Evolutionary conservation across 371 early-diverging fungal species (phyloP).

Genomic region (Coemansia sp.): DNA sequence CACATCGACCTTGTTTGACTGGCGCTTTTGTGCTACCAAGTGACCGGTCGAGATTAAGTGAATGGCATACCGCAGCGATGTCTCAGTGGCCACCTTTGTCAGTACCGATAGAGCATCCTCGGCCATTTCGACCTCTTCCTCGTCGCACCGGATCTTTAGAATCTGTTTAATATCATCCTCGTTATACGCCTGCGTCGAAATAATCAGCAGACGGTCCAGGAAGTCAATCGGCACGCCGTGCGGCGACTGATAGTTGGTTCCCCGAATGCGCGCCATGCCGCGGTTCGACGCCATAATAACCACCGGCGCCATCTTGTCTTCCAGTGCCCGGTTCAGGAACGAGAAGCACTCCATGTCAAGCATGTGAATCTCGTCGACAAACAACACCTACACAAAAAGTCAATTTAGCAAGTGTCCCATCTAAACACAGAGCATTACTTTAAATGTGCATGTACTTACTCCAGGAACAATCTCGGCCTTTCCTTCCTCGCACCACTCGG

Average conservation of each 20-base stretch:
- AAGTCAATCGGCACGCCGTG: constrained; percentile 98
- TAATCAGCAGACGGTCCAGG: constrained; percentile 91
- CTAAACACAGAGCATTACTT: not conserved
- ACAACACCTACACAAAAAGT: constrained; percentile 67
- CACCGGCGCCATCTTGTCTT: constrained; percentile 93
- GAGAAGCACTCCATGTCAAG: constrained; percentile 99
- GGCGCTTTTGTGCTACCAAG: constrained; percentile 86
- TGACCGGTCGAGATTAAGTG: constrained; percentile 94
- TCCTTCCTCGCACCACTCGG: constrained; percentile 99
- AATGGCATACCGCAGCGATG: constrained; percentile 95
- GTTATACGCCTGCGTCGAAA: constrained; percentile 83
- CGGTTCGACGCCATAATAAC: constrained; percentile 99
- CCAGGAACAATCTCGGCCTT: constrained; percentile 98
- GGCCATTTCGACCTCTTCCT: constrained; percentile 96
- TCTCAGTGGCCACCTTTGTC: constrained; percentile 88
- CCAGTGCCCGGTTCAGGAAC: constrained; percentile 95
- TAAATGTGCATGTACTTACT: constrained; percentile 55
- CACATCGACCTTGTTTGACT: constrained; percentile 85
- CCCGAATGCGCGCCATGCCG: constrained; percentile 92
- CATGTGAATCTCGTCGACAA: constrained; percentile 99
- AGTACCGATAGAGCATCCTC: constrained; percentile 88
- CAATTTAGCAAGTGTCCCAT: not conserved
- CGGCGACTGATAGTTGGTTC: constrained; percentile 88
- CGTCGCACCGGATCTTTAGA: constrained; percentile 85
- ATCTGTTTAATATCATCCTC: constrained; percentile 90